Evolutionary conservation across 305 asterid species (phyloP).

Genomic region (Solanum hybrid): DNA sequence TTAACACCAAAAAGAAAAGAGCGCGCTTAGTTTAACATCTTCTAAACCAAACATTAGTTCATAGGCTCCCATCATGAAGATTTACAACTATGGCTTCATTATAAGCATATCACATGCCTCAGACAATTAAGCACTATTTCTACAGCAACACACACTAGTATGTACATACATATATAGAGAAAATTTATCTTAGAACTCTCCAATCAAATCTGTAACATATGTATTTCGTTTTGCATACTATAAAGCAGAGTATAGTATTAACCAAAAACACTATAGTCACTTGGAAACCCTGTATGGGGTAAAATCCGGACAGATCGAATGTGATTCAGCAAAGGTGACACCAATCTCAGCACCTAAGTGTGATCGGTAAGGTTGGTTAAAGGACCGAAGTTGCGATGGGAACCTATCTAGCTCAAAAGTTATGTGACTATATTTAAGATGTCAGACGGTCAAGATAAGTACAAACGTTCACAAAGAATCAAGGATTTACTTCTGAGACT

Average conservation of each 20-base stretch:
- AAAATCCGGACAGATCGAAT: too few species aligned
- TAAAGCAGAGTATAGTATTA: not conserved
- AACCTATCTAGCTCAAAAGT: too few species aligned
- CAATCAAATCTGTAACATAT: not conserved
- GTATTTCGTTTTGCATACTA: not conserved
- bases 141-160: not conserved
- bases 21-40: not conserved
- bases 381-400: too few species aligned
- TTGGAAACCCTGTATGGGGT: too few species aligned
- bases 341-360: too few species aligned
- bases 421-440: too few species aligned
- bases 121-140: not conserved
- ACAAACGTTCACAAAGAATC: too few species aligned
- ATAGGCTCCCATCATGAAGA: not conserved
- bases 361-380: too few species aligned
- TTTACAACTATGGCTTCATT: not conserved
- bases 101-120: not conserved
- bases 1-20: not conserved
- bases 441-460: too few species aligned
- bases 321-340: too few species aligned
- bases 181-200: not conserved
- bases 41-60: not conserved
- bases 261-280: too few species aligned
- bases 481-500: too few species aligned
- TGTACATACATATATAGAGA: not conserved